Evolutionary conservation across 805 yeast genomes (phyloP), one percentile per base, ranked within the genome.

Genomic region (Pichia sporocuriosa): DNA sequence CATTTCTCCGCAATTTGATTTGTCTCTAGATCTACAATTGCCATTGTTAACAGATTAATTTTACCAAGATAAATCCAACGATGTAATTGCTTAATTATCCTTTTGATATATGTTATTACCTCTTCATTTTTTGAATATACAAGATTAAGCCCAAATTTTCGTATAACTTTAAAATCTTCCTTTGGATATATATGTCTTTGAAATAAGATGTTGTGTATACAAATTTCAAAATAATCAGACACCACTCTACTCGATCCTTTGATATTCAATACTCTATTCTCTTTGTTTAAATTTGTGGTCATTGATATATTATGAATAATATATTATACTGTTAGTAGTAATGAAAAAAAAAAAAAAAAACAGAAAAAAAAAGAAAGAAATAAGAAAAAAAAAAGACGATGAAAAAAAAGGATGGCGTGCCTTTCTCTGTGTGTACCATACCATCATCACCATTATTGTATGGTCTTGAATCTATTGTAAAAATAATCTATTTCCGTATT

Each of bases 161-260:
- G 72, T 3, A 85, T 87, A 2, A 80, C 69, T 39, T 72, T 72
- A 61, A 90, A 89, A 57, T 87, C 95, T 47, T 84, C 94, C 4
- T 84, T 71, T 0, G 96, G 95, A 53, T 89, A 89, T 16, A 89
- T 79, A 0, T 95, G 95, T 39, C 97, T 66, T 59, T 90, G 97
- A 58, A 82, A 89, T 5, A 90, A 70, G 21, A 89, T 84, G 36
- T 81, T 77, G 56, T 86, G 82, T 40, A 89, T 79, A 40, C 90
- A 75, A 57, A 78, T 85, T 52, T 85, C 84, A 53, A 89, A 85
- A 62, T 84, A 87, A 61, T 87, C 96, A 0, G 90, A 75, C 1
- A 88, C 86, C 0, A 77, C 69, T 47, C 79, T 77, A 10, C 94
- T 78, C 0, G 94, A 83, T 11, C 96, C 96, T 52, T 79, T 79